phyloP scores from a whole-genome alignment of 2,329 filamentous ascomycete species.

The Calonectria pteridis region DNA sequence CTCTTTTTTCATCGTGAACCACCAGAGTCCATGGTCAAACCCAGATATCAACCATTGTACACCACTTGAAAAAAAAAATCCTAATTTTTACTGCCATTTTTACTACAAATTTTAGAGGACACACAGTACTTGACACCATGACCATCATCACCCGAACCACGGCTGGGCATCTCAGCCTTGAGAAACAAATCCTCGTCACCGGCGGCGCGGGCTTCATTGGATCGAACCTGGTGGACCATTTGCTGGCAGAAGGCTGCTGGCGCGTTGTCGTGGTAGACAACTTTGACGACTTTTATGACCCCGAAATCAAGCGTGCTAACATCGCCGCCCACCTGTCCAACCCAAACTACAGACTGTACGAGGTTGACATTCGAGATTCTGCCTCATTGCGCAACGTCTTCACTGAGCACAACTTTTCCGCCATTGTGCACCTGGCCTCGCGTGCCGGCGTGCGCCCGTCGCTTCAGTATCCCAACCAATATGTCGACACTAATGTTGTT shows the following conservation, averaged over 20 bases:
- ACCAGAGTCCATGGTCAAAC: not conserved
- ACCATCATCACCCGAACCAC: not conserved
- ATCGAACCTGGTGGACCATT: constrained; percentile 39
- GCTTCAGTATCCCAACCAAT: constrained; percentile 30
- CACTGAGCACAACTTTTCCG: constrained; percentile 27
- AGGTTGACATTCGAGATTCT: constrained; percentile 30
- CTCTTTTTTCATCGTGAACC: not conserved
- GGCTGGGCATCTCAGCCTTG: not conserved
- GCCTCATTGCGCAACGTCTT: constrained; percentile 32
- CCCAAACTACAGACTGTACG: constrained; percentile 35
- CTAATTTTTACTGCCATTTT: not conserved
- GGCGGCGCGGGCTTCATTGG: constrained; percentile 44
- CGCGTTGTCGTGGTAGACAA: constrained; percentile 40
- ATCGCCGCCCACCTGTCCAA: constrained; percentile 33
- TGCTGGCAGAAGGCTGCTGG: constrained; percentile 37
- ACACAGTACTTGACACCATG: not conserved
- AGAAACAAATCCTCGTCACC: constrained; percentile 37
- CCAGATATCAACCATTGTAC: not conserved
- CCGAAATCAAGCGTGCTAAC: constrained; percentile 40
- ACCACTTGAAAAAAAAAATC: not conserved
- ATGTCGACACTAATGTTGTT: constrained; percentile 40
- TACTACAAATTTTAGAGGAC: not conserved
- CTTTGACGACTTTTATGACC: constrained; percentile 39
- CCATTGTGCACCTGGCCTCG: constrained; percentile 39
- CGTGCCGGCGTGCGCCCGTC: constrained; percentile 41